Percentiles rank a stretch among this genome's conserved stretches.
Conservation (phyloP, 306 rosid species). For the Hylodesmum podocarpum region DNA sequence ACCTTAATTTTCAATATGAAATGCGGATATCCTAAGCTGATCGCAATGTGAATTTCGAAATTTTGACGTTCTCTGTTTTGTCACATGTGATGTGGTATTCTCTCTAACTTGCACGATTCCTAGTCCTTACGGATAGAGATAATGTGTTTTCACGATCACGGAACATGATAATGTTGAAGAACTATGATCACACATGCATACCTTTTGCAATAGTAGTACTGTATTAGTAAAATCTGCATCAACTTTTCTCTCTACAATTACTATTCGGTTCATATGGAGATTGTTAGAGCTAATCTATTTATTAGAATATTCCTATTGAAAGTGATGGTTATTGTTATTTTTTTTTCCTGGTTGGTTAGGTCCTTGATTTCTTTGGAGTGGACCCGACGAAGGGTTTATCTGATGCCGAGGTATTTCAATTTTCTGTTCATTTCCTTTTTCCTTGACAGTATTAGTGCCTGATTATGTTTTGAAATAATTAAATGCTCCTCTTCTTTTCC, state of each 20-base stretch:
- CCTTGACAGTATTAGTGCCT: not conserved
- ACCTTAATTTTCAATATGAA: not conserved
- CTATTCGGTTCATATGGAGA: slow-evolving; percentile 14
- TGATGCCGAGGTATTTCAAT: slow-evolving; percentile 60
- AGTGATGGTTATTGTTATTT: not conserved
- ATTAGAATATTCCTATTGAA: not conserved
- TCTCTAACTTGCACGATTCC: not conserved
- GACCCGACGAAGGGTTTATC: slow-evolving; percentile 79
- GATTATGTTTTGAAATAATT: slow-evolving; percentile 4
- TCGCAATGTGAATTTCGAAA: slow-evolving; percentile 21
- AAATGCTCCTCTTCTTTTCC: not conserved
- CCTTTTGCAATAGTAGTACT: not conserved
- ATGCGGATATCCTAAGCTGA: not conserved
- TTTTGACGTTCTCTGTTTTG: not conserved
- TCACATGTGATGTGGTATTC: slow-evolving; percentile 12
- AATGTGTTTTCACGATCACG: slow-evolving; percentile 1
- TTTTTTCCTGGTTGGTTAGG: slow-evolving; percentile 45
- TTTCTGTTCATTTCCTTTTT: not conserved
- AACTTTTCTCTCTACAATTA: not conserved
- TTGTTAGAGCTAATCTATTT: slow-evolving; percentile 9
- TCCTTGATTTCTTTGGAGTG: slow-evolving; percentile 84
- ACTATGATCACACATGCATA: not conserved
- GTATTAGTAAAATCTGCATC: not conserved
- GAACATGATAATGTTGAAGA: slow-evolving; percentile 9
- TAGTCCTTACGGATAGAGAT: not conserved